phyloP scores from a whole-genome alignment of 176 grass and related monocot genomes.

The Phyllostachys edulis region DNA sequence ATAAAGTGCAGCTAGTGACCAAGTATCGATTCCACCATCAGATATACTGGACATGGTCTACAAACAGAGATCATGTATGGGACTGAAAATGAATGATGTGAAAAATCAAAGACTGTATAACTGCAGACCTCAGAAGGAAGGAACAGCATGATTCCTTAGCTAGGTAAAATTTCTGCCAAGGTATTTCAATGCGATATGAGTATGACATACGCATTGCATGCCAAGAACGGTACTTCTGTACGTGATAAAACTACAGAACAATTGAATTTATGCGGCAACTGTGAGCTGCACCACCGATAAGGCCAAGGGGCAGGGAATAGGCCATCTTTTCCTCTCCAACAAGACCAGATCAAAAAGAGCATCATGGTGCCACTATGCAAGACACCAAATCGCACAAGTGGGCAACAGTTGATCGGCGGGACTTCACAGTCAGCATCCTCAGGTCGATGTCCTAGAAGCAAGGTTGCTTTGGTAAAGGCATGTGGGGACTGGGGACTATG shows the following conservation, averaged over 20 bases:
- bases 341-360: conserved; percentile 2
- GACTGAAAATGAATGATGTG: neutral
- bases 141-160: neutral
- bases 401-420: neutral
- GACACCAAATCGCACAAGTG: neutral
- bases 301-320: neutral
- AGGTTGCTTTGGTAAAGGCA: conserved; percentile 1
- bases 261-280: neutral
- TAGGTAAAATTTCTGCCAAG: neutral
- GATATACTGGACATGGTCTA: neutral
- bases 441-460: neutral
- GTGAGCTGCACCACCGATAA: neutral
- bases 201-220: neutral
- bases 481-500: neutral
- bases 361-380: neutral
- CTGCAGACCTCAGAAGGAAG: neutral
- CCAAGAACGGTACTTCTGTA: neutral
- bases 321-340: neutral
- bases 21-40: neutral
- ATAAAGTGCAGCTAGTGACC: neutral
- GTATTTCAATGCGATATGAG: neutral
- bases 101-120: neutral
- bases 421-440: neutral
- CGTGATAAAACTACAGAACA: conserved; percentile 5
- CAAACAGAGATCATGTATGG: neutral